Conservation (phyloP, 1,284 basidiomycete genomes). For the Trichosporon inkin region DNA sequence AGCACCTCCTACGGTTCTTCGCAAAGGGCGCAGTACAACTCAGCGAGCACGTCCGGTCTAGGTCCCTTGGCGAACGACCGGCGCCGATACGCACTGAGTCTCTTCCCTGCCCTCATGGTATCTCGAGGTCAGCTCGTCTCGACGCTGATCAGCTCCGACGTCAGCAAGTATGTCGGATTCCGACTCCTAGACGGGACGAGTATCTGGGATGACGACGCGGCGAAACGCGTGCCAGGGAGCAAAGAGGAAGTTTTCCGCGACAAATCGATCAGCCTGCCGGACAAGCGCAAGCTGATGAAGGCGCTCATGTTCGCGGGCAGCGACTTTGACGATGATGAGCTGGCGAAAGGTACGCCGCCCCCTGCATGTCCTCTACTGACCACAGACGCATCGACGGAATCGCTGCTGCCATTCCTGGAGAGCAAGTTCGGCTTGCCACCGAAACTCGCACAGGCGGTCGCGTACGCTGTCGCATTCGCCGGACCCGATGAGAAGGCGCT, state of each 20-base stretch:
- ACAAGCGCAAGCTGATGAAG: slow-evolving; percentile 90
- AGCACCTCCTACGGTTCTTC: background rate
- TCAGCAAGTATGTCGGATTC: slow-evolving; percentile 85
- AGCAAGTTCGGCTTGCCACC: slow-evolving; percentile 62
- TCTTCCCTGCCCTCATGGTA: slow-evolving; percentile 76
- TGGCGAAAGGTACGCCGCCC: slow-evolving; percentile 28
- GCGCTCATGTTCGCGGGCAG: slow-evolving; percentile 76
- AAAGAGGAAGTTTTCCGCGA: slow-evolving; percentile 94
- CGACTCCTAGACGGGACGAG: slow-evolving; percentile 73
- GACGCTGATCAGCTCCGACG: slow-evolving; percentile 74
- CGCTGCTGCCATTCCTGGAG: slow-evolving; percentile 62
- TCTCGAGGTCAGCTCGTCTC: slow-evolving; percentile 75
- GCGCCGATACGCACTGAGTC: slow-evolving; percentile 77
- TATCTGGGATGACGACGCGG: slow-evolving; percentile 44
- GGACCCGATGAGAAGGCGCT: slow-evolving; percentile 59
- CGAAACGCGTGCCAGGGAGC: slow-evolving; percentile 73
- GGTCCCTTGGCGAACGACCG: slow-evolving; percentile 55
- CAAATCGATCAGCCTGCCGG: slow-evolving; percentile 68
- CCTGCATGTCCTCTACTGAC: background rate
- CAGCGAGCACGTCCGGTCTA: background rate
- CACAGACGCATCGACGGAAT: slow-evolving; percentile 55
- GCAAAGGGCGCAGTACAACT: background rate
- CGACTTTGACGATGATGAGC: slow-evolving; percentile 61
- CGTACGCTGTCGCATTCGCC: slow-evolving; percentile 70
- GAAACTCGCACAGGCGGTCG: slow-evolving; percentile 59